Evolutionary conservation across 345 rosid genomes (phyloP).

Genomic region (Excoecaria cochinchinensis): DNA sequence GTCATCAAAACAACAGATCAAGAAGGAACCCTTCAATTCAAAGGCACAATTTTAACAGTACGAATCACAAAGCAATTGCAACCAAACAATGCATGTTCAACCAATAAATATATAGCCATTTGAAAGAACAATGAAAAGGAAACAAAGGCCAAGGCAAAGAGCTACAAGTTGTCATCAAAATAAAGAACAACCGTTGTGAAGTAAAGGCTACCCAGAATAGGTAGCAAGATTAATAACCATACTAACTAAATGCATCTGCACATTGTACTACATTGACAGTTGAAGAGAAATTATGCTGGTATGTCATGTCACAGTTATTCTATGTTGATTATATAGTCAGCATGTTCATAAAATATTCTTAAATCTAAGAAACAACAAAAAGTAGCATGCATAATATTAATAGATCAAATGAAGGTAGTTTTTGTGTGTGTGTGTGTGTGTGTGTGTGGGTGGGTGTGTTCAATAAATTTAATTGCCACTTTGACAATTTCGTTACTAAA

Average conservation of each 20-base stretch:
- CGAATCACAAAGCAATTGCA: background rate
- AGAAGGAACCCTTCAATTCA: background rate
- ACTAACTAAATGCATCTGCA: slow-evolving; percentile 1
- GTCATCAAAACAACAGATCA: background rate
- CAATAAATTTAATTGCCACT: too few species aligned
- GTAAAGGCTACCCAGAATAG: background rate
- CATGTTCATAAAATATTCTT: background rate
- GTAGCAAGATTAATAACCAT: background rate
- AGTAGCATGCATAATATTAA: background rate
- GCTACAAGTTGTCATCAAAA: background rate
- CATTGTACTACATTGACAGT: slow-evolving; percentile 3
- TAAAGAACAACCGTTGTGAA: background rate
- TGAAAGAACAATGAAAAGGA: background rate
- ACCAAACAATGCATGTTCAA: slow-evolving; percentile 11
- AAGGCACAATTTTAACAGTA: background rate
- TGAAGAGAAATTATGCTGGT: background rate
- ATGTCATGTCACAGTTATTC: slow-evolving; percentile 6
- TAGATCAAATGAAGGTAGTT: too few species aligned
- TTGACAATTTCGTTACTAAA: too few species aligned
- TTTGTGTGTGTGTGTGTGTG: too few species aligned
- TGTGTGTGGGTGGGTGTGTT: too few species aligned
- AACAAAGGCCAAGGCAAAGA: background rate
- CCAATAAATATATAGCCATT: background rate
- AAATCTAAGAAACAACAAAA: background rate
- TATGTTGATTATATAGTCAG: background rate